A percentile compares a stretch with the other conserved stretches of the same genome.
phyloP scores from a whole-genome alignment of 768 basidiomycete genomes.

The Hericium rajendrae region DNA sequence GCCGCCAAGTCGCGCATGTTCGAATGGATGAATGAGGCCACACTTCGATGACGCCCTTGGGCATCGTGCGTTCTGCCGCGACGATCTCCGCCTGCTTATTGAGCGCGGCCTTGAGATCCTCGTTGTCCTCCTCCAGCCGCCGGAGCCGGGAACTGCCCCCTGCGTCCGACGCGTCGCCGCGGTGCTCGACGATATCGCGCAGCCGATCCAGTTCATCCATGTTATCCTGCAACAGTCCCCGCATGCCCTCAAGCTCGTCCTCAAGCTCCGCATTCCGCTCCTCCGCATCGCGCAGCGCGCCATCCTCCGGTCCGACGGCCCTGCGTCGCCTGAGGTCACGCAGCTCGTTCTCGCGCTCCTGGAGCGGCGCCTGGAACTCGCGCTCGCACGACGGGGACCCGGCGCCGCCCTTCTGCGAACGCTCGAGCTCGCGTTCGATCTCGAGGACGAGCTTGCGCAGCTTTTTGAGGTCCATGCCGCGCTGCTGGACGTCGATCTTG shows the following conservation, averaged over 20 bases:
- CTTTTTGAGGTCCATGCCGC: conserved; percentile 86
- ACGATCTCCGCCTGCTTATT: conserved; percentile 53
- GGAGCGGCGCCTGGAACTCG: conserved; percentile 69
- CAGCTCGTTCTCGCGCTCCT: conserved; percentile 63
- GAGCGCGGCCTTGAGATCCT: conserved; percentile 45
- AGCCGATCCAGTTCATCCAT: conserved; percentile 75
- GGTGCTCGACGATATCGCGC: conserved; percentile 53
- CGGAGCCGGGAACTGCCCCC: conserved; percentile 36
- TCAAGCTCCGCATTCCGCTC: conserved; percentile 59
- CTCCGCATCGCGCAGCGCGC: conserved; percentile 44
- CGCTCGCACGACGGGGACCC: conserved; percentile 43
- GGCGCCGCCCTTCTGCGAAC: conserved; percentile 40
- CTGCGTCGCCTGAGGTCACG: conserved; percentile 52
- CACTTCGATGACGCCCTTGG: too few relatives aligned
- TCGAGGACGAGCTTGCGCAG: conserved; percentile 82
- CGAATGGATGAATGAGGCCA: too few relatives aligned
- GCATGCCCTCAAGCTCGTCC: conserved; percentile 61
- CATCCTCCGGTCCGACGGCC: conserved; percentile 33
- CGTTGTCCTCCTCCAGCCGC: conserved; percentile 50
- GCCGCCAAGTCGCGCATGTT: too few relatives aligned
- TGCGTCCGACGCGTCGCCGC: conserved; percentile 27
- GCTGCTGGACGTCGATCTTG: conserved; percentile 86
- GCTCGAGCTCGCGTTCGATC: conserved; percentile 71
- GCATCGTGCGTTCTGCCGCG: too few relatives aligned
- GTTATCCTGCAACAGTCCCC: conserved; percentile 68